phyloP scores from a whole-genome alignment of 2,329 filamentous ascomycete species.

The Calonectria fujianensis region DNA sequence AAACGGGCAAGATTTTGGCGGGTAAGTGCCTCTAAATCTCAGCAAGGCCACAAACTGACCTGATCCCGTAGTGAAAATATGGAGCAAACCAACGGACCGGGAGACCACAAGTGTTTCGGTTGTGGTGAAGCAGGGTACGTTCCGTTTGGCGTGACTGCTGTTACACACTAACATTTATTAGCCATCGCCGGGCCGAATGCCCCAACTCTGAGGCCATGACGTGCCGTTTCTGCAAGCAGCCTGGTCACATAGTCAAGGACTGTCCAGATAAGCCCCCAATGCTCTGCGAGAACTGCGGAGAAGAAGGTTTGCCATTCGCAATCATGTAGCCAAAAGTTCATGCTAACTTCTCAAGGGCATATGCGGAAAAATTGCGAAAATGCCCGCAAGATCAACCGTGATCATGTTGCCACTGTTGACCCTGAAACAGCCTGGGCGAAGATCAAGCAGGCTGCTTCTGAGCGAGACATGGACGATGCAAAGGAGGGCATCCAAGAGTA shows the following conservation, averaged over 20 bases:
- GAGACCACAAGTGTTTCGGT: slow-evolving; percentile 59
- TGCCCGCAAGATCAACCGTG: slow-evolving; percentile 75
- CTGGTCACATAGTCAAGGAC: slow-evolving; percentile 74
- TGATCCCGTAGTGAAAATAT: slow-evolving; percentile 14
- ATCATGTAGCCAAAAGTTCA: not conserved
- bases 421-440: slow-evolving; percentile 76
- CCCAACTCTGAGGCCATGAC: slow-evolving; percentile 57
- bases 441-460: slow-evolving; percentile 70
- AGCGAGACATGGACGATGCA: slow-evolving; percentile 77
- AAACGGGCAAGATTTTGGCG: not conserved
- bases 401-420: slow-evolving; percentile 67
- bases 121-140: slow-evolving; percentile 62
- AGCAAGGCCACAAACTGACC: not conserved
- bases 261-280: slow-evolving; percentile 76
- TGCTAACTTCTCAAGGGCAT: slow-evolving; percentile 69
- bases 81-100: slow-evolving; percentile 33
- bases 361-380: slow-evolving; percentile 73
- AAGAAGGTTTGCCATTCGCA: slow-evolving; percentile 69
- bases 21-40: not conserved
- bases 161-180: slow-evolving; percentile 43
- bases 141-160: not conserved
- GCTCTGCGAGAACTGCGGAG: slow-evolving; percentile 77
- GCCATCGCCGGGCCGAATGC: slow-evolving; percentile 61
- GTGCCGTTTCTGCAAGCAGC: slow-evolving; percentile 69
- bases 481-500: slow-evolving; percentile 77